These are phyloP conservation scores for Tetrapisispora arboricola DNA, from an alignment of 805 yeast genomes.

Conservation along the genomic window DNA sequence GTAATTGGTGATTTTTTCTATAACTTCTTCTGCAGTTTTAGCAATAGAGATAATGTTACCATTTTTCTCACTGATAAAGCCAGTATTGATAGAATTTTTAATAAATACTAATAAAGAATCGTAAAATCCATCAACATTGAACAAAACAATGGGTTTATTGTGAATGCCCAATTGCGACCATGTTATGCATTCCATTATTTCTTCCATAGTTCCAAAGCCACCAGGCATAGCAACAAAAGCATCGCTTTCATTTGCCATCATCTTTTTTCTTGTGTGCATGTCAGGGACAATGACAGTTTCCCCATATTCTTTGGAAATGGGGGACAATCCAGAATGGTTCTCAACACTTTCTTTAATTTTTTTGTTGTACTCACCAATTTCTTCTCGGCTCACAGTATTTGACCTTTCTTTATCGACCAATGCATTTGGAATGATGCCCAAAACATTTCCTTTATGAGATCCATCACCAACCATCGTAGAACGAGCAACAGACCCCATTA, in stretches of 20 bases:
- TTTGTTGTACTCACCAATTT: conserved; percentile 34
- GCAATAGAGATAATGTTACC: conserved; percentile 64
- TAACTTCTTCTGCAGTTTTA: conserved; percentile 55
- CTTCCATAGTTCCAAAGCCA: conserved; percentile 85
- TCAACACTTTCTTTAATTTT: conserved; percentile 43
- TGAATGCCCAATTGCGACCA: conserved; percentile 89
- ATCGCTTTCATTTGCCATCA: conserved; percentile 81
- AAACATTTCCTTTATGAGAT: conserved; percentile 46
- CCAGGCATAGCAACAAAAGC: conserved; percentile 89
- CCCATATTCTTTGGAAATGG: conserved; percentile 50
- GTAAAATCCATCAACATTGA: conserved; percentile 72
- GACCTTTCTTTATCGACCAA: conserved; percentile 59
- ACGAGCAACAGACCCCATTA: conserved; percentile 70
- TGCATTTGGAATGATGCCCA: conserved; percentile 82
- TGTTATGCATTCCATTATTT: conserved; percentile 79
- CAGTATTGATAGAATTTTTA: conserved; percentile 45
- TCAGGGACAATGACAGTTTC: conserved; percentile 71
- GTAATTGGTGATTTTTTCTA: conserved; percentile 50
- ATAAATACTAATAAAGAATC: conserved; percentile 59
- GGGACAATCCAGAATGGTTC: conserved; percentile 56
- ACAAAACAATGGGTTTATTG: conserved; percentile 65
- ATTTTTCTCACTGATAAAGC: conserved; percentile 60
- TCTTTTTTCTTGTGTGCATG: conserved; percentile 80
- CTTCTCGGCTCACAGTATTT: neutral
- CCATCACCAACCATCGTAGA: conserved; percentile 38